A percentile compares a stretch with the other conserved stretches of the same genome.
These are phyloP conservation scores for Bombardia bombarda DNA, from an alignment of 495 filamentous ascomycete species.

Conservation along the genomic window DNA sequence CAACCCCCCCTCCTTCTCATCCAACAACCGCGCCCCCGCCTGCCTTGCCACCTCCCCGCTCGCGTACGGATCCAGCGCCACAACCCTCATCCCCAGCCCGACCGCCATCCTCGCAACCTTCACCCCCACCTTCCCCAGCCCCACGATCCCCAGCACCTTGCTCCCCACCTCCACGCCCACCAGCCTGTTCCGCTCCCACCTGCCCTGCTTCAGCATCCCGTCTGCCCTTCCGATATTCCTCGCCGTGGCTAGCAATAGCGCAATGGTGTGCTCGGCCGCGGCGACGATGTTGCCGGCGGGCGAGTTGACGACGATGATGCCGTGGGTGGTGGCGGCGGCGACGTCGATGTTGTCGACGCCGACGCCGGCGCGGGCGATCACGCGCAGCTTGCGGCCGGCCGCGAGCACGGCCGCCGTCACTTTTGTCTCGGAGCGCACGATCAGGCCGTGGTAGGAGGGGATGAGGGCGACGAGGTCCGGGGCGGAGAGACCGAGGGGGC, in stretches of 20 bases:
- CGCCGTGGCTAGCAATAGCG: conserved; percentile 57
- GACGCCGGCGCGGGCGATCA: conserved; percentile 67
- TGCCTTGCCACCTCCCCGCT: conserved; percentile 49
- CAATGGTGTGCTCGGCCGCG: conserved; percentile 62
- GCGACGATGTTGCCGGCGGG: conserved; percentile 64
- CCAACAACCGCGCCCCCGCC: conserved; percentile 49
- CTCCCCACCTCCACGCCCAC: conserved; percentile 64
- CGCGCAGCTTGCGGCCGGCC: conserved; percentile 53
- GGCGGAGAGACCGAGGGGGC: conserved; percentile 44
- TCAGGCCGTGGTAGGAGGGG: conserved; percentile 55
- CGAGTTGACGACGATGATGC: conserved; percentile 64
- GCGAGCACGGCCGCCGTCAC: conserved; percentile 52
- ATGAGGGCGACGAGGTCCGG: conserved; percentile 52
- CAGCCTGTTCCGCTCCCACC: conserved; percentile 61
- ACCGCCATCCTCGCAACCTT: conserved; percentile 62
- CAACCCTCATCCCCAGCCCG: conserved; percentile 60
- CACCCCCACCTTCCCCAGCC: conserved; percentile 65
- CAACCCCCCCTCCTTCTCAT: conserved; percentile 42
- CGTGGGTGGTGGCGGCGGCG: conserved; percentile 51
- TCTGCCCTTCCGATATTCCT: conserved; percentile 56
- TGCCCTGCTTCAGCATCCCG: conserved; percentile 48
- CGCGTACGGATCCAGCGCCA: conserved; percentile 62
- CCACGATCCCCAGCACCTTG: conserved; percentile 60
- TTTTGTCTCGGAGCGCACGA: conserved; percentile 66
- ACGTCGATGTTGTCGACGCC: conserved; percentile 75